Evolutionary conservation across 2,329 filamentous ascomycete species (phyloP).

Genomic region (Ceratocystis papillata): DNA sequence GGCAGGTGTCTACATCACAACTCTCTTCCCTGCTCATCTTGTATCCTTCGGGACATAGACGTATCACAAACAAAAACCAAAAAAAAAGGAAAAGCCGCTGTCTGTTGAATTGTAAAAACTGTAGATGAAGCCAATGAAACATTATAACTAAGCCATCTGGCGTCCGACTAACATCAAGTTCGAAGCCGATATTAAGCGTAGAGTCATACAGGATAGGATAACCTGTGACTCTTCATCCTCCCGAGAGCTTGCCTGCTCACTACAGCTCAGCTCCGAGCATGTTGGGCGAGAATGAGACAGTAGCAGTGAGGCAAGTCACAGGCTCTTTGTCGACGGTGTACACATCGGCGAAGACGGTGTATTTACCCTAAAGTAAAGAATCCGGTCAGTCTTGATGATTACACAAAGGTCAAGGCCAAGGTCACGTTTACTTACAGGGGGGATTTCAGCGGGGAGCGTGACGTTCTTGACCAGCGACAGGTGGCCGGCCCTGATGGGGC

Average conservation of each 20-base stretch:
- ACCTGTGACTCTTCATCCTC: neutral
- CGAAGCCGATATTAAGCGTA: neutral
- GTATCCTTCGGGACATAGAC: too few relatives aligned
- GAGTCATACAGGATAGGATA: neutral
- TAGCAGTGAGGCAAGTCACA: constrained; percentile 79
- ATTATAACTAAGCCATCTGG: neutral
- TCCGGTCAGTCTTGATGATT: neutral
- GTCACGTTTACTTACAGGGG: constrained; percentile 55
- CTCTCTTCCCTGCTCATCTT: too few relatives aligned
- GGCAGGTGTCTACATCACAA: too few relatives aligned
- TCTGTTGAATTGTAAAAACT: neutral
- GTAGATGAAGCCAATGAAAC: neutral
- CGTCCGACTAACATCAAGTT: neutral
- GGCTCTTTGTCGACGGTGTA: constrained; percentile 59
- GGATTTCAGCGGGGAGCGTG: constrained; percentile 74
- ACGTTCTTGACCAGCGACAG: constrained; percentile 68
- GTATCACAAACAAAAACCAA: neutral
- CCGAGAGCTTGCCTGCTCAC: neutral
- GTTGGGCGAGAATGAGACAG: constrained; percentile 48
- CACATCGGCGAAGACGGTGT: constrained; percentile 80
- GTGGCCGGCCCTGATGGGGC: constrained; percentile 72
- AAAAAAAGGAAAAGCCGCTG: neutral
- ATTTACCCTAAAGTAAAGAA: constrained; percentile 57
- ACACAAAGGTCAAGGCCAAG: neutral
- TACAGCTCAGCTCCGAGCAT: constrained; percentile 37